Evolutionary conservation across 1,139 yeast species (phyloP).

Genomic region (Candida sojae): DNA sequence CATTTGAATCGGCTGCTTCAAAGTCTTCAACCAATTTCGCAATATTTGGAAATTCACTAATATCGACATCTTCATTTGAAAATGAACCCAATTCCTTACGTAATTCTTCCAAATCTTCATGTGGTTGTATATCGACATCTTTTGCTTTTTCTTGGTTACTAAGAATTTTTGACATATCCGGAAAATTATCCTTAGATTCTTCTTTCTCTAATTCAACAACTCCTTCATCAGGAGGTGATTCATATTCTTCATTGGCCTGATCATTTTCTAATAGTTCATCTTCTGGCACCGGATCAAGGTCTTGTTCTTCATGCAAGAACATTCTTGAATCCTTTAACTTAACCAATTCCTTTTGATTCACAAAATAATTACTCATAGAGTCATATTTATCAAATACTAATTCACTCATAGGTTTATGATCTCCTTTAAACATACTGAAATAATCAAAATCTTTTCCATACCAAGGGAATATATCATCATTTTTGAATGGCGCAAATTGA

Average conservation of each 20-base stretch:
- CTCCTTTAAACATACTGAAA: slow-evolving; percentile 11
- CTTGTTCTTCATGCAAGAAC: neutral
- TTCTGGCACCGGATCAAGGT: neutral
- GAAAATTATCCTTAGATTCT: neutral
- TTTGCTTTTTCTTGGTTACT: slow-evolving; percentile 8
- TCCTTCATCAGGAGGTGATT: neutral
- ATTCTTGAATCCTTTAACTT: slow-evolving; percentile 8
- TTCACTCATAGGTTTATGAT: slow-evolving; percentile 7
- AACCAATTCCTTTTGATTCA: slow-evolving; percentile 4
- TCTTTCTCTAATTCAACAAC: neutral
- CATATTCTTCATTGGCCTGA: too few species aligned
- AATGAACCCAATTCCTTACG: slow-evolving; percentile 23
- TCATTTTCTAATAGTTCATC: neutral
- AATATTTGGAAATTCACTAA: slow-evolving; percentile 15
- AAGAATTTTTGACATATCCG: slow-evolving; percentile 8
- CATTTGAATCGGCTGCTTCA: slow-evolving; percentile 5
- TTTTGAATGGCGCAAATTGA: slow-evolving; percentile 28
- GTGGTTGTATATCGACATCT: slow-evolving; percentile 1
- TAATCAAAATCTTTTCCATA: slow-evolving; percentile 25
- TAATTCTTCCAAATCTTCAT: slow-evolving; percentile 8
- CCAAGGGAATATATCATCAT: slow-evolving; percentile 40
- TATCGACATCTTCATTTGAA: slow-evolving; percentile 20
- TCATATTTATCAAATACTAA: slow-evolving; percentile 13
- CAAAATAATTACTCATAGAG: slow-evolving; percentile 9
- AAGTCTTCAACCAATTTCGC: slow-evolving; percentile 11